phyloP scores from a whole-genome alignment of 306 rosid genomes.

The Trifolium repens region DNA sequence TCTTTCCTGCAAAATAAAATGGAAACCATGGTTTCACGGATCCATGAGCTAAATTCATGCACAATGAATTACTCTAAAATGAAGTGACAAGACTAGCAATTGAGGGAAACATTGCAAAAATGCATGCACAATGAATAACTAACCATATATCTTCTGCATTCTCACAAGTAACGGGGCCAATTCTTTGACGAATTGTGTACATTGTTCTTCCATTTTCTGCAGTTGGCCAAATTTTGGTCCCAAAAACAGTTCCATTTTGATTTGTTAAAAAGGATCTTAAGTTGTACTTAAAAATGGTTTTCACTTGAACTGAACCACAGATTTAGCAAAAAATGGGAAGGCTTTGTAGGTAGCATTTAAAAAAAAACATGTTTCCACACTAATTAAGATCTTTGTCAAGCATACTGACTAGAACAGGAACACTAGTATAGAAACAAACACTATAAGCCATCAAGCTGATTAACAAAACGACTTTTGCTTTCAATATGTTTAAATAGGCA shows the following conservation, averaged over 20 bases:
- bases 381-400: constrained; percentile 97
- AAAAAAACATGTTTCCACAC: constrained; percentile 61
- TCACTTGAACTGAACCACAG: constrained; percentile 3
- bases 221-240: no score
- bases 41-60: not conserved
- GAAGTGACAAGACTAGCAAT: not conserved
- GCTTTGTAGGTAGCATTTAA: not conserved
- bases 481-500: no score
- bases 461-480: constrained; percentile 15
- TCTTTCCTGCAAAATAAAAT: constrained; percentile 57
- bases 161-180: constrained; percentile 79
- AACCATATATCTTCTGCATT: constrained; percentile 85
- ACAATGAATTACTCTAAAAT: no score
- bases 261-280: constrained; percentile 28
- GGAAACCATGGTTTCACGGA: not conserved
- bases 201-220: no score
- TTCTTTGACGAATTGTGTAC: constrained; percentile 47
- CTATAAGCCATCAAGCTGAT: constrained; percentile 91
- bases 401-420: constrained; percentile 89
- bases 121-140: constrained; percentile 40
- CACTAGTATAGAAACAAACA: constrained; percentile 85
- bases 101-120: constrained; percentile 10
- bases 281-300: constrained; percentile 15
- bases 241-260: not conserved
- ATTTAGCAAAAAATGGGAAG: constrained; percentile 7